Evolutionary conservation across 106 monocot species (phyloP).

Genomic region (Amphibolis antarctica): DNA sequence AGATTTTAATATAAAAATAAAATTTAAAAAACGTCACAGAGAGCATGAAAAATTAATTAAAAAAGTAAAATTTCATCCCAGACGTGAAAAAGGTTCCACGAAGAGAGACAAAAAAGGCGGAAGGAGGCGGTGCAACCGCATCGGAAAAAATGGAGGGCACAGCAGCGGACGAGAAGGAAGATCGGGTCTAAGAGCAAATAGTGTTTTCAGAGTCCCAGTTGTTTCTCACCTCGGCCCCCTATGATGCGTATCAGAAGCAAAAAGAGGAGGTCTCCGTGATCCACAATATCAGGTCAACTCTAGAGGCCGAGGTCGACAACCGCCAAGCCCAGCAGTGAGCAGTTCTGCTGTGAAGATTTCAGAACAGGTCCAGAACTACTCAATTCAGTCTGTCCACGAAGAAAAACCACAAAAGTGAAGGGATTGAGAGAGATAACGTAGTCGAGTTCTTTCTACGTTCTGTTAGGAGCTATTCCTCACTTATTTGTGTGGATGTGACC

Average conservation of each 20-base stretch:
- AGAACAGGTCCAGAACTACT: constrained; percentile 25
- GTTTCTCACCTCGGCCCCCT: background rate
- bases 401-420: too few species aligned
- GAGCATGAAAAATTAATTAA: too few species aligned
- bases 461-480: too few species aligned
- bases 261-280: constrained; percentile 34
- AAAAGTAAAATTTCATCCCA: too few species aligned
- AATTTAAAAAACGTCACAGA: too few species aligned
- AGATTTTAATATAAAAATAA: too few species aligned
- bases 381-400: background rate
- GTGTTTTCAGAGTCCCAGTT: background rate
- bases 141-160: constrained; percentile 4
- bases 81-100: too few species aligned
- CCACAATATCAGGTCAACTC: constrained; percentile 22
- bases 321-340: constrained; percentile 31
- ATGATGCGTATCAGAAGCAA: constrained; percentile 23
- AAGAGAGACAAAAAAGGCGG: too few species aligned
- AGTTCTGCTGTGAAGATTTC: constrained; percentile 34
- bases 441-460: too few species aligned
- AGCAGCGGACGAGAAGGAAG: constrained; percentile 15
- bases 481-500: too few species aligned
- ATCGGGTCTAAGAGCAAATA: background rate
- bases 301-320: constrained; percentile 18
- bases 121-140: too few species aligned
- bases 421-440: too few species aligned